Percentiles rank a stretch among this genome's conserved stretches.
These are phyloP conservation scores for Hypoxylon lienhwacheense DNA, from an alignment of 495 filamentous ascomycete species.

Conservation along the genomic window DNA sequence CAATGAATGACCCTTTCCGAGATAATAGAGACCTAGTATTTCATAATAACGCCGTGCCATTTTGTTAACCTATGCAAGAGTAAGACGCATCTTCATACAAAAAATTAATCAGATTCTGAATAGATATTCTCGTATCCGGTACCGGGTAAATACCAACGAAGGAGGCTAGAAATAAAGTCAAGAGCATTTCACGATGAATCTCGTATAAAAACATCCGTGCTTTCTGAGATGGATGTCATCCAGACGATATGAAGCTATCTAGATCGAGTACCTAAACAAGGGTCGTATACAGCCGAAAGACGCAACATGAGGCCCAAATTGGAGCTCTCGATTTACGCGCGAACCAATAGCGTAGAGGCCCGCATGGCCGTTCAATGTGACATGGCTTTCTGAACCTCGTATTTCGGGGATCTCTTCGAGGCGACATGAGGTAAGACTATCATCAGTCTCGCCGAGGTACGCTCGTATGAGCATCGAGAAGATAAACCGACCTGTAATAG, in stretches of 20 bases:
- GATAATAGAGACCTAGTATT: too few species aligned
- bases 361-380: slow-evolving; percentile 19
- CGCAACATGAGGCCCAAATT: slow-evolving; percentile 19
- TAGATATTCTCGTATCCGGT: too few species aligned
- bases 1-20: too few species aligned
- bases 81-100: too few species aligned
- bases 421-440: neutral
- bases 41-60: too few species aligned
- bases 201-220: slow-evolving; percentile 21
- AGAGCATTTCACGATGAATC: slow-evolving; percentile 8
- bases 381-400: slow-evolving; percentile 21
- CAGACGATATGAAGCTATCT: too few species aligned
- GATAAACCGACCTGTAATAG: too few species aligned
- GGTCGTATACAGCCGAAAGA: slow-evolving; percentile 15
- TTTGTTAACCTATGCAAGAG: too few species aligned
- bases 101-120: too few species aligned
- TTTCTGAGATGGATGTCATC: too few species aligned
- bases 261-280: neutral
- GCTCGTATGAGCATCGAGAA: neutral
- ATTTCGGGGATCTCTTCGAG: slow-evolving; percentile 10
- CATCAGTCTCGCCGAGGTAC: neutral
- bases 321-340: neutral
- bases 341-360: slow-evolving; percentile 26
- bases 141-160: neutral
- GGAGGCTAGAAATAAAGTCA: neutral